phyloP scores from a whole-genome alignment of 2,329 filamentous ascomycete species.

The Xenoacremonium recifei region DNA sequence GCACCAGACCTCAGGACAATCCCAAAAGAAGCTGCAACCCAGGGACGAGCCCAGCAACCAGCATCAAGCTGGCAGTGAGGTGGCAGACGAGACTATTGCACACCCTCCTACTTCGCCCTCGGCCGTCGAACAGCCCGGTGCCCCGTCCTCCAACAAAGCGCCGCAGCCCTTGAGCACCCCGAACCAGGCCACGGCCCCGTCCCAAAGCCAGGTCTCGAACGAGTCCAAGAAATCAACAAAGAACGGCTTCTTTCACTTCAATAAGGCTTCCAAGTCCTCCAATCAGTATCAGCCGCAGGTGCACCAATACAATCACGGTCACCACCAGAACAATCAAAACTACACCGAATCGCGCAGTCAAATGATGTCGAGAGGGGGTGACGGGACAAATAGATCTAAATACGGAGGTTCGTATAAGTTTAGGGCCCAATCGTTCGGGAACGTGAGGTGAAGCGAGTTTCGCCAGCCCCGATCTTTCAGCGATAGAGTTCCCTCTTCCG shows the following conservation, averaged over 20 bases:
- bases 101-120: slow-evolving; percentile 29
- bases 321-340: slow-evolving; percentile 21
- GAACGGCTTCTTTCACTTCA: slow-evolving; percentile 52
- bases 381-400: slow-evolving; percentile 28
- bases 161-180: too few species aligned
- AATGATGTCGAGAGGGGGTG: slow-evolving; percentile 36
- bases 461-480: too few species aligned
- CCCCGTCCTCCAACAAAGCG: slow-evolving; percentile 18
- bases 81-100: slow-evolving; percentile 15
- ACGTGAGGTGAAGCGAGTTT: too few species aligned
- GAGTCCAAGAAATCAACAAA: slow-evolving; percentile 45
- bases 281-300: slow-evolving; percentile 30
- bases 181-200: too few species aligned
- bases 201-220: slow-evolving; percentile 20
- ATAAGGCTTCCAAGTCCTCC: slow-evolving; percentile 44
- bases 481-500: too few species aligned
- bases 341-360: slow-evolving; percentile 36
- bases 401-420: slow-evolving; percentile 36
- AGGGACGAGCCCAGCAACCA: slow-evolving; percentile 22
- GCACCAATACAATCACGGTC: slow-evolving; percentile 8
- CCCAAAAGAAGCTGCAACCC: slow-evolving; percentile 2
- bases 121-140: slow-evolving; percentile 21
- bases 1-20: not conserved
- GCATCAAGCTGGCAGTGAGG: slow-evolving; percentile 23
- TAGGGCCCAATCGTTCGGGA: too few species aligned